Conservation (phyloP, 768 basidiomycete genomes). For the Hypholoma sublateritium region DNA sequence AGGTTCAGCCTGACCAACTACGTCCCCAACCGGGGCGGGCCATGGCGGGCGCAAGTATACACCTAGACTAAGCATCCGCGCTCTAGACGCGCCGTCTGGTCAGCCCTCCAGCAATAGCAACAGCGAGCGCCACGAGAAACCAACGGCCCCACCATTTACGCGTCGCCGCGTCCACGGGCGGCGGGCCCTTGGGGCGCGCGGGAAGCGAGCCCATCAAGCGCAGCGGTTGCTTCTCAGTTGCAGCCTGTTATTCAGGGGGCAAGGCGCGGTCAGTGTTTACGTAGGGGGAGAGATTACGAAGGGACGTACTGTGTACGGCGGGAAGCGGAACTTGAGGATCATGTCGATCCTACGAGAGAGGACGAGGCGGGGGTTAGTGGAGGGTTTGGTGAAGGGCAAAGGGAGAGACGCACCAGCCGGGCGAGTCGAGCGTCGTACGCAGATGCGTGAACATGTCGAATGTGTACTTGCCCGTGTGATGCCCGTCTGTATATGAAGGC, state of each 20-base stretch:
- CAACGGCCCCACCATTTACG: constrained; percentile 43
- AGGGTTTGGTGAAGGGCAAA: background rate
- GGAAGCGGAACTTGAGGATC: constrained; percentile 52
- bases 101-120: constrained; percentile 43
- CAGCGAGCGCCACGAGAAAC: constrained; percentile 46
- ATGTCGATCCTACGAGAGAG: constrained; percentile 43
- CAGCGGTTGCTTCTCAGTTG: constrained; percentile 24
- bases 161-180: constrained; percentile 17
- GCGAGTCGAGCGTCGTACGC: constrained; percentile 59
- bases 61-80: no score
- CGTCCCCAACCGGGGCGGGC: no score
- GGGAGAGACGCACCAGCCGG: constrained; percentile 45
- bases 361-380: background rate
- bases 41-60: no score
- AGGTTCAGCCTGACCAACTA: no score
- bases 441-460: constrained; percentile 82
- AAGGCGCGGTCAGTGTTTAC: background rate
- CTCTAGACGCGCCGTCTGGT: constrained; percentile 35
- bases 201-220: constrained; percentile 36
- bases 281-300: background rate
- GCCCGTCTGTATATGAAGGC: constrained; percentile 40
- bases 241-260: no score
- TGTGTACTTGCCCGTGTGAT: constrained; percentile 68
- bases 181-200: constrained; percentile 43
- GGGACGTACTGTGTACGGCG: constrained; percentile 51